phyloP scores from a whole-genome alignment of 208 protist genomes.

The Leishmania arabica region DNA sequence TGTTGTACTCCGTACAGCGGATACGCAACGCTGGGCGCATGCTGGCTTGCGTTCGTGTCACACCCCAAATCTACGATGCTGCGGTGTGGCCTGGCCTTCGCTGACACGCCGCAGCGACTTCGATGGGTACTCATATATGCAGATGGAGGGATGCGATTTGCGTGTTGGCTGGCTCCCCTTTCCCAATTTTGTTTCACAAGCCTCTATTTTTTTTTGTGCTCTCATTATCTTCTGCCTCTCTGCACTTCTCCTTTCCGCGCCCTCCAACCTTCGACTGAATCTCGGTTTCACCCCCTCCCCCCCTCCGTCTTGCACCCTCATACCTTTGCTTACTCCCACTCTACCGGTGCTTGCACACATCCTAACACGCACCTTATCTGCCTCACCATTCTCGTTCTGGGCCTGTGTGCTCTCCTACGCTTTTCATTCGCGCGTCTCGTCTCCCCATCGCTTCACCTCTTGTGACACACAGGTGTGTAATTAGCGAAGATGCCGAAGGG shows the following conservation, averaged over 20 bases:
- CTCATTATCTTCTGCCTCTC: not conserved
- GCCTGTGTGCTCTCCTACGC: not conserved
- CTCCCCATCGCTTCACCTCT: not conserved
- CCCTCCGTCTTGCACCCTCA: too few species aligned
- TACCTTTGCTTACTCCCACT: not conserved
- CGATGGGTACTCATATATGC: not conserved
- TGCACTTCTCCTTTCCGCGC: not conserved
- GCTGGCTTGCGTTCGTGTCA: too few species aligned
- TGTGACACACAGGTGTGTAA: not conserved
- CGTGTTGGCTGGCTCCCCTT: not conserved
- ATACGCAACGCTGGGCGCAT: not conserved
- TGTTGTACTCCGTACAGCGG: too few species aligned
- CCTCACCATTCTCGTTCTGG: not conserved
- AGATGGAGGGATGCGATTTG: not conserved
- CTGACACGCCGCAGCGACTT: not conserved
- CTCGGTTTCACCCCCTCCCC: not conserved
- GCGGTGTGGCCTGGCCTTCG: not conserved
- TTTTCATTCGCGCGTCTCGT: not conserved
- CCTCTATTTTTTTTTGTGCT: not conserved
- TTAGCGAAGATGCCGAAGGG: conserved; percentile 92
- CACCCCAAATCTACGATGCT: not conserved
- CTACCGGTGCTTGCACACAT: not conserved
- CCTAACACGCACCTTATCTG: not conserved
- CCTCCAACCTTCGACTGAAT: not conserved
- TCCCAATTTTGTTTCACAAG: not conserved